phyloP scores from a whole-genome alignment of 2,329 filamentous ascomycete species.

The Botrytis deweyae region DNA sequence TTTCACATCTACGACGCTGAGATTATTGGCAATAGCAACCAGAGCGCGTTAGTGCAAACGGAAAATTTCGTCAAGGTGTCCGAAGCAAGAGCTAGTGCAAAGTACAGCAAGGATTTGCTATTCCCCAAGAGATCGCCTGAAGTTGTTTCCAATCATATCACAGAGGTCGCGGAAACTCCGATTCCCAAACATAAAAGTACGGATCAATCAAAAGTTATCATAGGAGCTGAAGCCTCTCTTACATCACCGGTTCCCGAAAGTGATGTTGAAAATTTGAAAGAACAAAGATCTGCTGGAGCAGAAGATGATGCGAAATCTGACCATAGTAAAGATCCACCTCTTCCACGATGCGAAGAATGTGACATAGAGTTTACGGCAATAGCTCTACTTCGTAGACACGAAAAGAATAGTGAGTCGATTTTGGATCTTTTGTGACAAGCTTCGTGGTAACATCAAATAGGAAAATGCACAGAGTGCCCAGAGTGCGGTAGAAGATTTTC shows the following conservation, averaged over 20 bases:
- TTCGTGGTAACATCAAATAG: not conserved
- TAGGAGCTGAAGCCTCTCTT: too few species aligned
- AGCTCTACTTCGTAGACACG: not conserved
- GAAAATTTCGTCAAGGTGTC: not conserved
- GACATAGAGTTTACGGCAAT: not conserved
- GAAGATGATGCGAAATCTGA: not conserved
- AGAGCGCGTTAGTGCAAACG: not conserved
- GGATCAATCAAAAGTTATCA: not conserved
- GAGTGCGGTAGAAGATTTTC: conserved; percentile 5
- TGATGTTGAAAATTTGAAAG: not conserved
- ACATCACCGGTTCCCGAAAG: not conserved
- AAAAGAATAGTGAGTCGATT: not conserved
- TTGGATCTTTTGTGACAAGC: too few species aligned
- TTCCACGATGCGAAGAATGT: not conserved
- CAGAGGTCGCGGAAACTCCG: not conserved
- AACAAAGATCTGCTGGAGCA: not conserved
- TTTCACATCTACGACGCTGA: conserved; percentile 15
- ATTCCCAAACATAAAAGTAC: not conserved
- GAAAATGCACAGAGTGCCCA: not conserved
- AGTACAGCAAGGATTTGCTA: conserved; percentile 13
- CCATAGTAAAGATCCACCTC: not conserved
- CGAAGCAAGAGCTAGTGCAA: not conserved
- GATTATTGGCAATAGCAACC: not conserved
- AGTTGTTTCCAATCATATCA: not conserved
- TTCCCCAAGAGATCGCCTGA: not conserved